Evolutionary conservation across 1,284 basidiomycete species (phyloP).

Genomic region (Moesziomyces sp.): DNA sequence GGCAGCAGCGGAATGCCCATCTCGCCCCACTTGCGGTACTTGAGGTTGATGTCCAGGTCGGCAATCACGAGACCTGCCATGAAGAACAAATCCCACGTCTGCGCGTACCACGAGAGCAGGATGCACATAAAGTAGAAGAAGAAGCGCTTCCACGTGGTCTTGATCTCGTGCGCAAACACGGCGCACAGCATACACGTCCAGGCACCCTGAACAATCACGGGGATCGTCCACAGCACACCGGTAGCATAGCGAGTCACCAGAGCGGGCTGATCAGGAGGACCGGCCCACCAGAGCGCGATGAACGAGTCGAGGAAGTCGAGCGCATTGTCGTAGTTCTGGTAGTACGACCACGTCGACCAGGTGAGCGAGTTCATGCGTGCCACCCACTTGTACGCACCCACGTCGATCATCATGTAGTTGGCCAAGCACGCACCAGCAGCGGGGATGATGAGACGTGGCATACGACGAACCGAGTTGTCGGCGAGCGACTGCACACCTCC

Average conservation of each 20-base stretch:
- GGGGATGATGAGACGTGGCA: conserved; percentile 56
- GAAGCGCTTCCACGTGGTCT: conserved; percentile 54
- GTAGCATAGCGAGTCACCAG: conserved; percentile 57
- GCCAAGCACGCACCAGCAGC: conserved; percentile 46
- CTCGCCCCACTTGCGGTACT: conserved; percentile 52
- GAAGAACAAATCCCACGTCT: conserved; percentile 60
- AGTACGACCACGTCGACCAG: conserved; percentile 61
- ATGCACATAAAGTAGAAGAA: conserved; percentile 54
- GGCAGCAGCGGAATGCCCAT: conserved; percentile 46
- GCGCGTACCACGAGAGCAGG: conserved; percentile 54
- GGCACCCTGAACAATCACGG: conserved; percentile 54
- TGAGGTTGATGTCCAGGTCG: conserved; percentile 57
- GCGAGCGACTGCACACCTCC: conserved; percentile 53
- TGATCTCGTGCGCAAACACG: conserved; percentile 56
- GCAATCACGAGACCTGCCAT: conserved; percentile 60
- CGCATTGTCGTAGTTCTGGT: conserved; percentile 53
- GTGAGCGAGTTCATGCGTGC: conserved; percentile 50
- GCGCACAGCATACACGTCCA: conserved; percentile 58
- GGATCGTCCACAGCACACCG: conserved; percentile 63
- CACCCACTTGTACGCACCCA: conserved; percentile 57
- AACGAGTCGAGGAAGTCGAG: conserved; percentile 50
- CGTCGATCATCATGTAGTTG: conserved; percentile 60
- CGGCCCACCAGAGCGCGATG: conserved; percentile 54
- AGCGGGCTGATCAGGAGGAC: conserved; percentile 47
- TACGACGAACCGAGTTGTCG: conserved; percentile 54